phyloP scores from a whole-genome alignment of 2,329 filamentous ascomycete species.

The Nigrospora oryzae region DNA sequence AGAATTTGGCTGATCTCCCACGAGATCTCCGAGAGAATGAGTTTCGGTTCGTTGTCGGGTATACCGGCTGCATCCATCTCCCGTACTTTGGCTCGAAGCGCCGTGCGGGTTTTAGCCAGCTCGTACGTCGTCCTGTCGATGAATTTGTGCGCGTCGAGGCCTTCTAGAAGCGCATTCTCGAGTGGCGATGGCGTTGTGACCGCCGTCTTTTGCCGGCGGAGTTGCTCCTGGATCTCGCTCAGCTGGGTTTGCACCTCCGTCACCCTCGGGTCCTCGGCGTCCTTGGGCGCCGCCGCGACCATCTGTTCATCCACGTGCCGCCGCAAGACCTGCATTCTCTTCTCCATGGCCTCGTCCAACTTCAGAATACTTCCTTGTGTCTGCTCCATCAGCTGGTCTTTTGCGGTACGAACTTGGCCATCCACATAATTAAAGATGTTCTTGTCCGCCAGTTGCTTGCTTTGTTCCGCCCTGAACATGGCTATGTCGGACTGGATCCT shows the following conservation, averaged over 20 bases:
- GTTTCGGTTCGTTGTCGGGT: constrained; percentile 1
- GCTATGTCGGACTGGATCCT: too few relatives aligned
- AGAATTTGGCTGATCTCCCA: constrained; percentile 1
- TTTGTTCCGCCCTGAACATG: too few relatives aligned
- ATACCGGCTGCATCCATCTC: not conserved
- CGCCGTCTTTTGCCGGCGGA: not conserved
- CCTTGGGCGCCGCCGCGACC: not conserved
- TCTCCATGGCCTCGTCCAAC: not conserved
- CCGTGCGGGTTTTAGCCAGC: not conserved
- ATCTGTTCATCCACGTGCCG: not conserved
- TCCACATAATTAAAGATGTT: too few relatives aligned
- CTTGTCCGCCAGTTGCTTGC: too few relatives aligned
- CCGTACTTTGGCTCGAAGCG: not conserved
- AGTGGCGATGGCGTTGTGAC: not conserved
- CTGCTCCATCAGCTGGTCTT: too few relatives aligned
- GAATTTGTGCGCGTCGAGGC: not conserved
- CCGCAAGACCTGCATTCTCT: not conserved
- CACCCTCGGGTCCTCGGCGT: not conserved
- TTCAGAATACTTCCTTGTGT: too few relatives aligned
- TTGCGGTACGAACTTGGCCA: too few relatives aligned
- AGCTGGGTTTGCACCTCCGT: not conserved
- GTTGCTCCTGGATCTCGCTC: not conserved
- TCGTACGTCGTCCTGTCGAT: not conserved
- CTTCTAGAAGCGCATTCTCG: not conserved
- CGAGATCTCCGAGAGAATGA: constrained; percentile 2